Conservation (phyloP, 495 filamentous ascomycete genomes). For the Pyrenula aspistea region DNA sequence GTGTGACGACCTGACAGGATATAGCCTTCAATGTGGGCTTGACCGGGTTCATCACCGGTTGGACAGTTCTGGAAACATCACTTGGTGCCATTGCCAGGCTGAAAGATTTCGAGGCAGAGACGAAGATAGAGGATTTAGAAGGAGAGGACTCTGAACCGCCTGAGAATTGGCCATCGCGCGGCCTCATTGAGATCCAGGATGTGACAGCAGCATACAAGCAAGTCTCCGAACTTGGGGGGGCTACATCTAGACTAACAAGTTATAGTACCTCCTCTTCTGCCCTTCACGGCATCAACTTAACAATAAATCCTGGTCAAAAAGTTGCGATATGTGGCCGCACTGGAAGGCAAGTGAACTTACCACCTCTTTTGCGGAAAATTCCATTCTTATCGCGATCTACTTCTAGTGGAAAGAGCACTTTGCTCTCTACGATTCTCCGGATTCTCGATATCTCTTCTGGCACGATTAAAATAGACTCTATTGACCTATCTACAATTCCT, state of each 20-base stretch:
- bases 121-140: constrained; percentile 26
- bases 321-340: constrained; percentile 22
- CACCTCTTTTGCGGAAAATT: too few species aligned
- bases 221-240: constrained; percentile 1
- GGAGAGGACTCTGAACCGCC: constrained; percentile 20
- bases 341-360: too few species aligned
- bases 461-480: constrained; percentile 12
- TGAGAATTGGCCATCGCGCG: constrained; percentile 36
- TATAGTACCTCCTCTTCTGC: too few species aligned
- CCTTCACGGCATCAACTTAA: background rate
- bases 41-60: constrained; percentile 25
- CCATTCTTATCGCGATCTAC: too few species aligned
- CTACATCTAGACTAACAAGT: too few species aligned
- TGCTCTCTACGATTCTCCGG: constrained; percentile 17
- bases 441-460: constrained; percentile 15
- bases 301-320: constrained; percentile 9
- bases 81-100: constrained; percentile 38
- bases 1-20: too few species aligned
- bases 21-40: constrained; percentile 36
- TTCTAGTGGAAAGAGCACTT: constrained; percentile 19
- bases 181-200: constrained; percentile 35
- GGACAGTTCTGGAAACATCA: constrained; percentile 38
- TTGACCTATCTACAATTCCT: constrained; percentile 10
- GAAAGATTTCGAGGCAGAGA: constrained; percentile 17
- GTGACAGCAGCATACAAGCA: constrained; percentile 23